These are phyloP conservation scores for Aspergillus sp. DNA, from an alignment of 2,329 filamentous ascomycete genomes.

Conservation along the genomic window DNA sequence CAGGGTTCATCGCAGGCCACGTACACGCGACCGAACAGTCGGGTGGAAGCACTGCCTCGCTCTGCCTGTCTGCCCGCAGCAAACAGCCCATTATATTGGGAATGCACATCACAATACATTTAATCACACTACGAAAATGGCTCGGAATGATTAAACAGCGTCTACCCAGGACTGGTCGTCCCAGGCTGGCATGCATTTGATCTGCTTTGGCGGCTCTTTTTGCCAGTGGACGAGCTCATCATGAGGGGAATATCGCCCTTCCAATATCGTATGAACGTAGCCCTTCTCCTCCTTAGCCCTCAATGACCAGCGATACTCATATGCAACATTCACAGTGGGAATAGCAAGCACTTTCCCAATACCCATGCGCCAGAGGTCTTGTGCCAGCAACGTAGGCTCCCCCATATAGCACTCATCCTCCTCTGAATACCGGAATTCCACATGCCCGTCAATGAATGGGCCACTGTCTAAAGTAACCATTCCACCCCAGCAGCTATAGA, in stretches of 20 bases:
- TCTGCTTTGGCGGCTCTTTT: background rate
- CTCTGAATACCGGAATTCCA: background rate
- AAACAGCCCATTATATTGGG: too few species aligned
- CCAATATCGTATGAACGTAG: background rate
- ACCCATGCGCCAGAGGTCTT: background rate
- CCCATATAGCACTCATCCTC: background rate
- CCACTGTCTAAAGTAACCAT: background rate
- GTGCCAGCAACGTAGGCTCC: background rate
- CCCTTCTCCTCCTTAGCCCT: background rate
- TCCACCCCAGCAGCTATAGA: background rate
- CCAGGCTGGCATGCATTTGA: background rate
- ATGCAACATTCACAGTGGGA: background rate
- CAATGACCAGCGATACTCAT: background rate
- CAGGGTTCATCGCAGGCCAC: background rate
- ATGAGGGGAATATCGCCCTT: background rate
- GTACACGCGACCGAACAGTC: background rate
- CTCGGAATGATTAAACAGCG: background rate
- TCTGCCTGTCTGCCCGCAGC: too few species aligned
- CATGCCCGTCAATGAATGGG: background rate
- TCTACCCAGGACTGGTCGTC: background rate
- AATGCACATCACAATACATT: too few species aligned
- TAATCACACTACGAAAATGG: background rate
- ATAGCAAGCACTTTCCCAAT: background rate
- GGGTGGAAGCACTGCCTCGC: too few species aligned
- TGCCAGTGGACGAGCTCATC: background rate